Percentiles rank a stretch among this genome's conserved stretches.
phyloP scores from a whole-genome alignment of 176 grass and related monocot genomes.

The Aechmea fasciata region DNA sequence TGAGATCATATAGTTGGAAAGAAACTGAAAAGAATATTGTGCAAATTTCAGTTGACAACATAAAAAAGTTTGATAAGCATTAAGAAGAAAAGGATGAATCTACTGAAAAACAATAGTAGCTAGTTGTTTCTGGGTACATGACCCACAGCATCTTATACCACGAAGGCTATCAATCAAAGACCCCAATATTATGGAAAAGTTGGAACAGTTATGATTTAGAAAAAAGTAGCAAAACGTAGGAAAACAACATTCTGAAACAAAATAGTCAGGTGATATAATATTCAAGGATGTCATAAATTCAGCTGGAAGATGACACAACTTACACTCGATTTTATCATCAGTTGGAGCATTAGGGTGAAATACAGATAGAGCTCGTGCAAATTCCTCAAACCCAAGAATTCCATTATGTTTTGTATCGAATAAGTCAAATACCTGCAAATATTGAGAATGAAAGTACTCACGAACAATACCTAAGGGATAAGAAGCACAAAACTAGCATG shows the following conservation, averaged over 20 bases:
- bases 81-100: neutral
- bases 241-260: too few relatives aligned
- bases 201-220: neutral
- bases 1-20: constrained; percentile 94
- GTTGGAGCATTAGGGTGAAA: constrained; percentile 91
- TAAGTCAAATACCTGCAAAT: constrained; percentile 90
- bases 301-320: constrained; percentile 23
- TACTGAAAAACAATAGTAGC: neutral
- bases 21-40: constrained; percentile 48
- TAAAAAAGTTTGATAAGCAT: neutral
- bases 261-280: too few relatives aligned
- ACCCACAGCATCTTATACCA: too few relatives aligned
- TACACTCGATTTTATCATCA: constrained; percentile 87
- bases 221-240: neutral
- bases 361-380: constrained; percentile 84
- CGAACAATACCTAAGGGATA: neutral
- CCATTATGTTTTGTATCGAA: constrained; percentile 96
- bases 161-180: too few relatives aligned
- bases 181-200: too few relatives aligned
- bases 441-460: neutral
- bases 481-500: neutral
- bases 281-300: neutral
- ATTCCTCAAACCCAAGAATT: constrained; percentile 93
- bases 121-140: neutral
- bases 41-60: constrained; percentile 3